Evolutionary conservation across 129 eudicot genomes (phyloP), one percentile per base, ranked within the genome.

Genomic region (Centella asiatica): DNA sequence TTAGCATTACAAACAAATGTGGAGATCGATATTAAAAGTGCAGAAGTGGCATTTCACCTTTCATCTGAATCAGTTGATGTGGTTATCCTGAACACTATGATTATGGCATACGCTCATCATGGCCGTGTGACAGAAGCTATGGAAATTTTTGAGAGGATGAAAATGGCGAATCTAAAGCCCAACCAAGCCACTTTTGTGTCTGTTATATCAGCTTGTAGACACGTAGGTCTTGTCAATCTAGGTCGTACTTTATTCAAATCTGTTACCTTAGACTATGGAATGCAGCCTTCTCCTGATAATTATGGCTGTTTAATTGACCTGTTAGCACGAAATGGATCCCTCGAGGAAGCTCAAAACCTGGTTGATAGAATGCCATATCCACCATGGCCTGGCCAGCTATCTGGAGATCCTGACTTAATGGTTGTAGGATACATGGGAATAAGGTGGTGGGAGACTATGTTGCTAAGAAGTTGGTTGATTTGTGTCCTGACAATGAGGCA

Each of bases 1-100:
- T 13, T 83, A 75, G 83, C 67, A 81, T n/a, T n/a, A n/a, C n/a
- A n/a, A n/a, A n/a, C n/a, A 78, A 78, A 52, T 64, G 78, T 28
- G 76, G 83, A 42, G 73, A 78, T 50, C n/a, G n/a, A n/a, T n/a
- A 66, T 73, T 28, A 26, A 56, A 32, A 73, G 70, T 65, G 70
- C 79, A 13, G 29, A 55, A 6, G 9, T 52, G 33, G 58, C 60
- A n/a, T n/a, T 78, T 47, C 19, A 45, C 28, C 57, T 29, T 20
- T 73, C 83, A 2, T 51, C 62, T 17, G 47, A 7, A 17, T 73
- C 60, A n/a, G n/a, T n/a, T n/a, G n/a, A n/a, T n/a, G n/a, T 23
- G 73, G 66, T 66, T 6, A 68, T 78, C 25, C 74, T 64, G 23
- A 78, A 78, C 37, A 64, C 78, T 4, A 78, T 69, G 79, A 69